A percentile compares a stretch with the other conserved stretches of the same genome.
Conservation (phyloP, 2,329 filamentous ascomycete species). For the Aspergillus spinulosporus region DNA sequence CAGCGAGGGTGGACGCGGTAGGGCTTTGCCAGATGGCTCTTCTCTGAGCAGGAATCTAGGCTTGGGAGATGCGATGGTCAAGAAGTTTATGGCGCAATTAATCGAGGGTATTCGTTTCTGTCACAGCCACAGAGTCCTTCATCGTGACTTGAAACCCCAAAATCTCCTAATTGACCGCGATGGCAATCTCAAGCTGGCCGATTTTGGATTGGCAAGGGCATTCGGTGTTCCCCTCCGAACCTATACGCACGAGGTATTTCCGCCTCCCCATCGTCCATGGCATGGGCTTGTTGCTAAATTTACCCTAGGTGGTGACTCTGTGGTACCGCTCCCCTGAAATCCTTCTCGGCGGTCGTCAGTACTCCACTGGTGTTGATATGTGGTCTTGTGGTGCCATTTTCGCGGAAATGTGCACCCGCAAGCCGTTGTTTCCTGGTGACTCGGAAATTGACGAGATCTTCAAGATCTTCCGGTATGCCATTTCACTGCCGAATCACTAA, state of each 20-base stretch:
- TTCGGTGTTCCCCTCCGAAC: constrained; percentile 89
- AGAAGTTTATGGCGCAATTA: constrained; percentile 90
- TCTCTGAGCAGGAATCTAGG: constrained; percentile 66
- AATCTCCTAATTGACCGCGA: constrained; percentile 84
- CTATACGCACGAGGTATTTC: constrained; percentile 77
- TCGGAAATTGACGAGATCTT: constrained; percentile 94
- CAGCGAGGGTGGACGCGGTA: constrained; percentile 79
- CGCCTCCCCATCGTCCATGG: neutral
- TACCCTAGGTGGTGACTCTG: constrained; percentile 73
- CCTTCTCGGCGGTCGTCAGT: constrained; percentile 83
- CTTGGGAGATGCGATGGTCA: constrained; percentile 76
- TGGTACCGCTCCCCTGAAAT: constrained; percentile 94
- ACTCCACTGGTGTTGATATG: constrained; percentile 93
- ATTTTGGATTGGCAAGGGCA: constrained; percentile 85
- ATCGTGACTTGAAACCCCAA: constrained; percentile 87
- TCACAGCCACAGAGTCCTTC: constrained; percentile 82
- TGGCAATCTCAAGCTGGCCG: constrained; percentile 84
- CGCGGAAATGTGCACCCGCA: constrained; percentile 93
- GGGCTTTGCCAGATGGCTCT: constrained; percentile 77
- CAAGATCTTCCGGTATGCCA: constrained; percentile 79
- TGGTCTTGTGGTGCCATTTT: constrained; percentile 95
- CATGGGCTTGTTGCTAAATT: constrained; percentile 13
- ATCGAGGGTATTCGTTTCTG: constrained; percentile 84
- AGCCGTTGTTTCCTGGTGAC: constrained; percentile 88
- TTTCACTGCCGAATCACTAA: constrained; percentile 2